Percentiles rank a stretch among this genome's conserved stretches.
phyloP scores from a whole-genome alignment of 2,329 filamentous ascomycete genomes.

The Fusarium fujikuroi region DNA sequence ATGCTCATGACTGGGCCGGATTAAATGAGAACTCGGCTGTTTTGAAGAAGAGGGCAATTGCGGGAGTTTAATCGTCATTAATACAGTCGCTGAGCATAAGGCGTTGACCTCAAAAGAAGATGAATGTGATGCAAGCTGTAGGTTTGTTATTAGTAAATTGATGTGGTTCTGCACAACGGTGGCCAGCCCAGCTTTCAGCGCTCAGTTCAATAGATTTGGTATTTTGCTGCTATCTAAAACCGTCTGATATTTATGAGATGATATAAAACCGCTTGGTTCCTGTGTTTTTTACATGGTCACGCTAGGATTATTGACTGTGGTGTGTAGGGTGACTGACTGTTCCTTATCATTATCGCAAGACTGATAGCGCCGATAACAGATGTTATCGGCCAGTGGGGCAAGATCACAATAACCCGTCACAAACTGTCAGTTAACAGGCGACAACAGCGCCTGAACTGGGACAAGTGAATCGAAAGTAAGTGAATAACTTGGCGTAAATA shows the following conservation, averaged over 20 bases:
- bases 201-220: too few relatives aligned
- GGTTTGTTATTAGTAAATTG: fast-evolving
- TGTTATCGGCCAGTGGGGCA: background rate
- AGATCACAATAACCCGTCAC: too few relatives aligned
- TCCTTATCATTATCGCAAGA: too few relatives aligned
- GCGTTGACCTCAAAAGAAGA: fast-evolving
- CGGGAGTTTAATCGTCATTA: background rate
- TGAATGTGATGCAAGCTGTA: fast-evolving
- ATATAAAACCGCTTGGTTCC: fast-evolving
- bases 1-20: conserved; percentile 4
- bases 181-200: background rate
- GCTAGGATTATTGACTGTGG: fast-evolving
- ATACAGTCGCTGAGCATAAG: fast-evolving
- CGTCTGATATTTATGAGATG: too few relatives aligned
- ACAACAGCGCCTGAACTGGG: background rate
- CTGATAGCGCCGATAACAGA: background rate
- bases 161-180: fast-evolving
- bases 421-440: background rate
- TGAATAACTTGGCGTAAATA: background rate
- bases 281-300: background rate
- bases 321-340: background rate
- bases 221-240: too few relatives aligned
- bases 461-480: fast-evolving
- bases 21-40: conserved; percentile 12
- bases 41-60: conserved; percentile 3